Evolutionary conservation across 2,329 filamentous ascomycete species (phyloP).

Genomic region (Sporothrix euskadiensis): DNA sequence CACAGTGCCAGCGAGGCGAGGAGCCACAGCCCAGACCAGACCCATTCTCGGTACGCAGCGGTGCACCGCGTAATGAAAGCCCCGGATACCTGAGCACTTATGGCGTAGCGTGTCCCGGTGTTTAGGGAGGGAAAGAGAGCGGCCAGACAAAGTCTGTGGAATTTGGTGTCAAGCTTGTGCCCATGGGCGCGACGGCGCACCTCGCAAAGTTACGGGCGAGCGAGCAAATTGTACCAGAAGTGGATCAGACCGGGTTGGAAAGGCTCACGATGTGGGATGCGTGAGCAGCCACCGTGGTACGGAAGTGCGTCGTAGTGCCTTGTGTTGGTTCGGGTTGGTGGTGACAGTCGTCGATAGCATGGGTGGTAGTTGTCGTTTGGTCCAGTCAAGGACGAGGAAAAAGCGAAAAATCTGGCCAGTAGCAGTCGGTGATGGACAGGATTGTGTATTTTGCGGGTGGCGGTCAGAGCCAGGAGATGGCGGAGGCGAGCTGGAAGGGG

Average conservation of each 20-base stretch:
- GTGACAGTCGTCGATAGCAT: conserved; percentile 9
- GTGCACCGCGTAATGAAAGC: conserved; percentile 15
- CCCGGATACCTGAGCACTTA: neutral
- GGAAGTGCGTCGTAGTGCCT: conserved; percentile 6
- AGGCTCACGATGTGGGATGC: conserved; percentile 28
- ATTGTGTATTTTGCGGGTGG: conserved; percentile 26
- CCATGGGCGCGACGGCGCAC: conserved; percentile 17
- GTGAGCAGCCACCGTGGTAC: conserved; percentile 15
- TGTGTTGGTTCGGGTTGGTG: conserved; percentile 17
- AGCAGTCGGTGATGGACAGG: neutral
- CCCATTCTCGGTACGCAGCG: conserved; percentile 13
- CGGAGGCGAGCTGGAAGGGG: conserved; percentile 13
- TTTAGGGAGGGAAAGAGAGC: neutral
- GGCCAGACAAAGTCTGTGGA: neutral
- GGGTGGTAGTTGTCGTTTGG: neutral
- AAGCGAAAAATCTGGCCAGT: neutral
- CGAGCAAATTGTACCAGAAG: conserved; percentile 28
- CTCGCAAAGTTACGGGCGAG: conserved; percentile 25
- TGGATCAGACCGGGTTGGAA: conserved; percentile 33
- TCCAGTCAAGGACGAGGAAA: neutral
- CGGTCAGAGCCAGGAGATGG: conserved; percentile 31
- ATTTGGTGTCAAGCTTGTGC: neutral
- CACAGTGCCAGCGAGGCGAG: neutral
- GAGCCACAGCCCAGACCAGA: conserved; percentile 18
- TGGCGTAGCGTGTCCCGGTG: neutral